phyloP scores from a whole-genome alignment of 257 asterid genomes.

The Nicotiana benthamiana region DNA sequence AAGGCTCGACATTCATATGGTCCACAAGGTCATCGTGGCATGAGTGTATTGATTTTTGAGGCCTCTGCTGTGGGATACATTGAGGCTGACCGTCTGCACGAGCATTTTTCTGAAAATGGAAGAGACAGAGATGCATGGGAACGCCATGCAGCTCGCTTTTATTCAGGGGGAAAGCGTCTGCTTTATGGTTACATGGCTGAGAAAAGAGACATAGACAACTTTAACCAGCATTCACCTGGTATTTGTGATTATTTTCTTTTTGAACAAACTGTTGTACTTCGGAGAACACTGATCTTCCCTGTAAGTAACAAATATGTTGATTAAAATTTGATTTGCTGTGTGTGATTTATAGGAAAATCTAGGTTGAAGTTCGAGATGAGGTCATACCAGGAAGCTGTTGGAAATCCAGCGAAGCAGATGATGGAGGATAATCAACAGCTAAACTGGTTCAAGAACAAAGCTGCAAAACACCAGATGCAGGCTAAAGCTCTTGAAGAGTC shows the following conservation, averaged over 20 bases:
- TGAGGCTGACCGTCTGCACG: conserved; percentile 33
- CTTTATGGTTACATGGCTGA: conserved; percentile 37
- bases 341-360: neutral
- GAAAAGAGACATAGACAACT: conserved; percentile 22
- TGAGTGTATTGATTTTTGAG: conserved; percentile 36
- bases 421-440: conserved; percentile 1
- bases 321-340: neutral
- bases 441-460: neutral
- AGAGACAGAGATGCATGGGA: conserved; percentile 35
- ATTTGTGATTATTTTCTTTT: neutral
- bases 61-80: conserved; percentile 34
- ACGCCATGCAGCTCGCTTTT: neutral
- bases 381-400: neutral
- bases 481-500: conserved; percentile 3
- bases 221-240: conserved; percentile 32
- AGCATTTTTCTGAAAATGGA: conserved; percentile 18
- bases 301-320: neutral
- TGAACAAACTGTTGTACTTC: neutral
- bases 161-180: conserved; percentile 27
- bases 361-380: neutral
- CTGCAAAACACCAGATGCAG: neutral
- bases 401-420: neutral
- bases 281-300: neutral
- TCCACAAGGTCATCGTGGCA: conserved; percentile 48
- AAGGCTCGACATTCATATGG: conserved; percentile 40